A percentile compares a stretch with the other conserved stretches of the same genome.
Conservation (phyloP, 176 grass and related monocot genomes). For the Carex parvula region DNA sequence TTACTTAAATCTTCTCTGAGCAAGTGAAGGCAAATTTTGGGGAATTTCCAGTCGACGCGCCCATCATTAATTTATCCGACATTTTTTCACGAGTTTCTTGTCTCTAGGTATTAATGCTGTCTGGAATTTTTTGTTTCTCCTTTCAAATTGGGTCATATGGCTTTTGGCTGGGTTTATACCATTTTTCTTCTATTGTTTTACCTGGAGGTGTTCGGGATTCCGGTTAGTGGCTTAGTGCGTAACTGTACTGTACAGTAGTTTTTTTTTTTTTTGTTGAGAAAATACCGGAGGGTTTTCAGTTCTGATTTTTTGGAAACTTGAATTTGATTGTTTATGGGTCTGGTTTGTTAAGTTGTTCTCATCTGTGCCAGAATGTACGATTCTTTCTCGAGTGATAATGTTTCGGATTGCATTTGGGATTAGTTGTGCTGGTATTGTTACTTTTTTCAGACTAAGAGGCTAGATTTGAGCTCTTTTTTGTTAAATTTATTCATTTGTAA, state of each 20-base stretch:
- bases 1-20: background rate
- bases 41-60: slow-evolving; percentile 19
- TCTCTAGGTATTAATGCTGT: slow-evolving; percentile 48
- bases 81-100: slow-evolving; percentile 38
- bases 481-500: background rate
- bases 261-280: background rate
- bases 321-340: background rate
- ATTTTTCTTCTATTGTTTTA: background rate
- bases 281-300: background rate
- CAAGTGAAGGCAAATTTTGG: background rate
- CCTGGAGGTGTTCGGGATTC: slow-evolving; percentile 37
- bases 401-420: background rate
- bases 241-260: slow-evolving; percentile 14
- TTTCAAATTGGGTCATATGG: background rate
- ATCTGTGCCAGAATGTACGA: background rate
- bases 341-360: background rate
- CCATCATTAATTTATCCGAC: slow-evolving; percentile 37
- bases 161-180: slow-evolving; percentile 25
- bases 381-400: background rate
- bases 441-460: background rate
- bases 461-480: background rate
- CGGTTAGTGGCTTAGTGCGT: slow-evolving; percentile 16
- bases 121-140: slow-evolving; percentile 23
- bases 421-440: background rate
- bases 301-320: background rate